Percentiles rank a stretch among this genome's conserved stretches.
Evolutionary conservation across 805 yeast species (phyloP).

Genomic region (Kluyveromyces nonfermentans): DNA sequence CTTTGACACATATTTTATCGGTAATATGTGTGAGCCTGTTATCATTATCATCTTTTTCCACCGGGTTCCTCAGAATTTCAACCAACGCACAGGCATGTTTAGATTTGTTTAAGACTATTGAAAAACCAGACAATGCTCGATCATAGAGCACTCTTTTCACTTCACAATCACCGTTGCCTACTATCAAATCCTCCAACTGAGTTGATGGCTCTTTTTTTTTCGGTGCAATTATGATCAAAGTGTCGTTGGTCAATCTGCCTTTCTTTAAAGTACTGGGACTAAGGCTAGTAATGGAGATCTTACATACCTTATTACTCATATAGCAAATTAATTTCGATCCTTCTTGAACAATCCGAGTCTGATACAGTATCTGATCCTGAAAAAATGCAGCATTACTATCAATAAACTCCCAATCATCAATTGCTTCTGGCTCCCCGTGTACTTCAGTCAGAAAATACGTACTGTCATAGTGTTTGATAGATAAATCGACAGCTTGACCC

Average conservation of each 20-base stretch:
- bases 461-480: slow-evolving; percentile 10
- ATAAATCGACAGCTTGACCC: slow-evolving; percentile 8
- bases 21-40: neutral
- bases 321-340: slow-evolving; percentile 57
- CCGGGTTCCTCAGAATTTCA: neutral
- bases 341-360: slow-evolving; percentile 63
- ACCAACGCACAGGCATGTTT: neutral
- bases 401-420: slow-evolving; percentile 85
- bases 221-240: slow-evolving; percentile 76
- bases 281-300: slow-evolving; percentile 42
- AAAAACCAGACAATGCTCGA: neutral
- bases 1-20: neutral
- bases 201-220: slow-evolving; percentile 29
- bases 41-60: neutral
- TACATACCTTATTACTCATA: slow-evolving; percentile 54
- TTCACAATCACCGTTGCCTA: neutral
- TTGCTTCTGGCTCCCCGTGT: slow-evolving; percentile 65
- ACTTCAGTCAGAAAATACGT: slow-evolving; percentile 40
- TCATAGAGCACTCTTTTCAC: neutral
- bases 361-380: slow-evolving; percentile 66
- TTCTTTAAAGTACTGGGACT: slow-evolving; percentile 31
- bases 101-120: neutral
- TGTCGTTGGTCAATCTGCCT: slow-evolving; percentile 51
- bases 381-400: slow-evolving; percentile 71
- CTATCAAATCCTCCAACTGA: neutral